Conservation (phyloP, 1,284 basidiomycete genomes). For the Ustilago tritici region DNA sequence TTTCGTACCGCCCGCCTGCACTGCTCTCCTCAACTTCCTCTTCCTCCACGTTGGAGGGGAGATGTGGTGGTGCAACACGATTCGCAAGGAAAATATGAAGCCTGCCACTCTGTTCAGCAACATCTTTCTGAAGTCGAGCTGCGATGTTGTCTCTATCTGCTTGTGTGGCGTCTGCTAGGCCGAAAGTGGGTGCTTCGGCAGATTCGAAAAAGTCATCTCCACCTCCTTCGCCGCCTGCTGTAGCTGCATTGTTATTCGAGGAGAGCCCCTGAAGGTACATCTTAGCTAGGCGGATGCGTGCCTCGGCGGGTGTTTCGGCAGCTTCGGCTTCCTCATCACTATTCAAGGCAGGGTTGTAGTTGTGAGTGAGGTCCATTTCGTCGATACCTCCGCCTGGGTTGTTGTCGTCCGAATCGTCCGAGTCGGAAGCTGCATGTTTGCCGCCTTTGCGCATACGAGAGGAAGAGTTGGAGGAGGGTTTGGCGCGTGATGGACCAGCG, state of each 20-base stretch:
- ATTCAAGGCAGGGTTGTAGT: constrained; percentile 39
- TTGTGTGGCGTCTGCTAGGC: constrained; percentile 85
- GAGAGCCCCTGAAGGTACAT: constrained; percentile 85
- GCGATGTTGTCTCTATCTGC: constrained; percentile 92
- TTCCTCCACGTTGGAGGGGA: not conserved
- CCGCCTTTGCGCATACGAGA: constrained; percentile 22
- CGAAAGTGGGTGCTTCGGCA: constrained; percentile 71
- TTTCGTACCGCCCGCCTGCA: constrained; percentile 1
- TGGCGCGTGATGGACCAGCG: constrained; percentile 32
- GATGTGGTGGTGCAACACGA: constrained; percentile 57
- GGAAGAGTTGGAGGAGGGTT: constrained; percentile 8
- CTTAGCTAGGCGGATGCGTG: constrained; percentile 88
- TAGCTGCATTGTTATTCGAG: not conserved
- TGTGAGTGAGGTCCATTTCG: constrained; percentile 62
- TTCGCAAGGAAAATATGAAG: constrained; percentile 79
- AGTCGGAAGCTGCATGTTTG: constrained; percentile 32
- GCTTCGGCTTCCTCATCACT: constrained; percentile 58
- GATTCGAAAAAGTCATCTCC: constrained; percentile 53
- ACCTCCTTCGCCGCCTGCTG: not conserved
- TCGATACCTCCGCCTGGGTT: constrained; percentile 44
- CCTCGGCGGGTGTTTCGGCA: constrained; percentile 88
- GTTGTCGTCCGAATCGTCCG: constrained; percentile 35
- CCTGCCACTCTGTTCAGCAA: constrained; percentile 71
- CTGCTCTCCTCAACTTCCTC: not conserved
- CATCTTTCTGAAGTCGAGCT: constrained; percentile 77